Conservation (phyloP, 805 yeast species). For the Candida coquimbonensis region DNA sequence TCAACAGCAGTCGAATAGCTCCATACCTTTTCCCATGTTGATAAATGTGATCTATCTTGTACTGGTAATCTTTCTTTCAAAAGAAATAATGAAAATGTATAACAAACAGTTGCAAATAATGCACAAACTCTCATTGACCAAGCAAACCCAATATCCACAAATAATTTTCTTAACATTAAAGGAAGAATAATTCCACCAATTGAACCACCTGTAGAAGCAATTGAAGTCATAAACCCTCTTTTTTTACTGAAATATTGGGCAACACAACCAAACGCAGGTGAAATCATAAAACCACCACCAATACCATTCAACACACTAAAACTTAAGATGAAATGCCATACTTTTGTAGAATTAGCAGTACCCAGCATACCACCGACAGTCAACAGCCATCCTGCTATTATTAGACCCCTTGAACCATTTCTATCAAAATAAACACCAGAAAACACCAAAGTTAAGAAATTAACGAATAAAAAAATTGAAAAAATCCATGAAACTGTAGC, state of each 20-base stretch:
- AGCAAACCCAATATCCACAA: slow-evolving; percentile 37
- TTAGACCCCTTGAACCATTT: slow-evolving; percentile 39
- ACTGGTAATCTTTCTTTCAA: slow-evolving; percentile 35
- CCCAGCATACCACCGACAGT: slow-evolving; percentile 43
- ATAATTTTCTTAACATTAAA: slow-evolving; percentile 41
- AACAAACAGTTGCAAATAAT: slow-evolving; percentile 34
- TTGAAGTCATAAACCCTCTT: slow-evolving; percentile 48
- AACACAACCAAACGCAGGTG: slow-evolving; percentile 52
- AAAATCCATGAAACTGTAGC: slow-evolving; percentile 59
- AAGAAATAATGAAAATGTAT: slow-evolving; percentile 26
- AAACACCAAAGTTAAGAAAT: slow-evolving; percentile 43
- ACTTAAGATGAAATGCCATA: slow-evolving; percentile 55
- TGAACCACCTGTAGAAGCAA: slow-evolving; percentile 46
- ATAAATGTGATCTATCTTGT: slow-evolving; percentile 19
- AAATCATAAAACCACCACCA: slow-evolving; percentile 49
- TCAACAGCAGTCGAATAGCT: slow-evolving; percentile 26
- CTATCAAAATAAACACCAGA: slow-evolving; percentile 54
- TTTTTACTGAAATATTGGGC: slow-evolving; percentile 57
- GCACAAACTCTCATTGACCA: slow-evolving; percentile 54
- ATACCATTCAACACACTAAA: slow-evolving; percentile 49
- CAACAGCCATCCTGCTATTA: slow-evolving; percentile 35
- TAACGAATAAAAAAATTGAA: slow-evolving; percentile 45
- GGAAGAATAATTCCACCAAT: slow-evolving; percentile 52
- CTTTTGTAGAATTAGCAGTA: slow-evolving; percentile 40
- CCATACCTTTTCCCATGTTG: slow-evolving; percentile 21